Conservation (phyloP, 345 rosid species). For the Trapa bicornis region DNA sequence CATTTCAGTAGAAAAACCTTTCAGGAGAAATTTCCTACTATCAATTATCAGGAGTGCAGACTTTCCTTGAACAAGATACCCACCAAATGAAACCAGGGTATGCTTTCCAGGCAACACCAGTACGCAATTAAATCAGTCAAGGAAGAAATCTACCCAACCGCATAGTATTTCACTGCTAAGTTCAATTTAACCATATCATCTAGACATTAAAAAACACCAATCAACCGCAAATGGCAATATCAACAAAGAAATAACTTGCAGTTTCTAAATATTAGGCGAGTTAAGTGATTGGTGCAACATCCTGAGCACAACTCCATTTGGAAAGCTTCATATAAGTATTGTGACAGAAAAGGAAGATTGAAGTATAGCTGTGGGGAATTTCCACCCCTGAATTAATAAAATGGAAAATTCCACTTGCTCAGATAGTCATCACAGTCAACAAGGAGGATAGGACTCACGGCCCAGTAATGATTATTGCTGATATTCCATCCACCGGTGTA, state of each 20-base stretch:
- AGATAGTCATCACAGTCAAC: not conserved
- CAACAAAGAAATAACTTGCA: not conserved
- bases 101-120: not conserved
- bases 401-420: not conserved
- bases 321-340: not conserved
- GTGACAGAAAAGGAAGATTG: not conserved
- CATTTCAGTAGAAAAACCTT: too few relatives aligned
- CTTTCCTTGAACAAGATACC: not conserved
- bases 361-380: not conserved
- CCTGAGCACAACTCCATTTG: not conserved
- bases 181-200: not conserved
- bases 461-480: constrained; percentile 67
- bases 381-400: not conserved
- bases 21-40: too few relatives aligned
- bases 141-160: not conserved
- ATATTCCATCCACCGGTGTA: constrained; percentile 91
- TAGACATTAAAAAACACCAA: not conserved
- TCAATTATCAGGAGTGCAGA: not conserved
- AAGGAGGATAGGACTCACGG: constrained; percentile 43
- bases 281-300: not conserved
- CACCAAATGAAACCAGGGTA: not conserved
- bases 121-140: not conserved
- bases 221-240: not conserved
- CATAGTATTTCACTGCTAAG: too few relatives aligned
- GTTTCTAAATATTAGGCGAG: not conserved